Evolutionary conservation across 2,329 filamentous ascomycete species (phyloP).

Genomic region (Fusarium sp.): DNA sequence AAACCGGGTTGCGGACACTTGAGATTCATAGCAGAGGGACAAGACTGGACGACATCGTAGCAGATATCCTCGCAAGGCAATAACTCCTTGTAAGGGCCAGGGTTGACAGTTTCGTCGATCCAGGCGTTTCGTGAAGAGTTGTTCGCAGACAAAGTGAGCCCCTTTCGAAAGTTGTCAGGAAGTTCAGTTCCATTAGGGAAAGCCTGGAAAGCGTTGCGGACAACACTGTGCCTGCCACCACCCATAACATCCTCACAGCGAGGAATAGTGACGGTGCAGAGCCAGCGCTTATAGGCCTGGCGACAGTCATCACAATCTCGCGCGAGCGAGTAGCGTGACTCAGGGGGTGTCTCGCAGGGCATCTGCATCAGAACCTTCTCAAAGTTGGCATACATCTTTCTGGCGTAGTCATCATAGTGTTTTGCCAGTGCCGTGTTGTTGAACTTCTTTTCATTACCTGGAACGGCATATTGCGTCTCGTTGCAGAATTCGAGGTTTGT

Average conservation of each 20-base stretch:
- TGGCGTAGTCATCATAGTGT: constrained; percentile 83
- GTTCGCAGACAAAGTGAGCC: constrained; percentile 40
- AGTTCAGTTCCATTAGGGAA: constrained; percentile 76
- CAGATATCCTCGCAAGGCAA: constrained; percentile 90
- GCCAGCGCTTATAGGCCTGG: constrained; percentile 89
- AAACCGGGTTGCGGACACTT: constrained; percentile 69
- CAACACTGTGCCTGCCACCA: constrained; percentile 55
- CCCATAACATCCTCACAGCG: constrained; percentile 87
- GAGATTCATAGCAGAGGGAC: constrained; percentile 81
- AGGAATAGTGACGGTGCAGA: constrained; percentile 92
- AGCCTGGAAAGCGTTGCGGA: constrained; percentile 75
- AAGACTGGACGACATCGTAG: constrained; percentile 85
- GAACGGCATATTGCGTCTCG: constrained; percentile 90
- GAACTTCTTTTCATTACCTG: constrained; percentile 75
- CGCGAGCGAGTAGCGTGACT: constrained; percentile 83
- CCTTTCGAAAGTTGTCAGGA: constrained; percentile 49
- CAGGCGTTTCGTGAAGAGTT: constrained; percentile 72
- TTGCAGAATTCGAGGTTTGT: constrained; percentile 90
- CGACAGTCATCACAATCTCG: constrained; percentile 81
- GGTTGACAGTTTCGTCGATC: constrained; percentile 77
- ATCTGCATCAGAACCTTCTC: constrained; percentile 84
- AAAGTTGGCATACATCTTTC: constrained; percentile 78
- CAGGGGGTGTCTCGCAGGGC: constrained; percentile 80
- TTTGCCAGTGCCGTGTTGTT: constrained; percentile 70
- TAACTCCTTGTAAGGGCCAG: constrained; percentile 94